Evolutionary conservation across 2,329 filamentous ascomycete species (phyloP).

Genomic region (Cytospora leucostoma): DNA sequence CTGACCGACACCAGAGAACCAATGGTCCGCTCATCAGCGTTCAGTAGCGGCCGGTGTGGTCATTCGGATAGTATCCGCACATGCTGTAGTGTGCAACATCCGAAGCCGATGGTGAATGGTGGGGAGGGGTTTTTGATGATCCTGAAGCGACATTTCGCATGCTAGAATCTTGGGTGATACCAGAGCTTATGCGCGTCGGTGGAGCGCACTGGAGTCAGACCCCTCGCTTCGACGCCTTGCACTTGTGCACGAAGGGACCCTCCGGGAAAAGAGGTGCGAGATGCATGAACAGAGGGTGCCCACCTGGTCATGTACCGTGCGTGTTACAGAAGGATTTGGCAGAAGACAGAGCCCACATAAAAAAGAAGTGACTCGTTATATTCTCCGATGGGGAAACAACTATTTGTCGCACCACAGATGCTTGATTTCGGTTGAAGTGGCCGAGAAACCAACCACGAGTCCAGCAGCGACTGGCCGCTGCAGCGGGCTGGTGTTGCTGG

Average conservation of each 20-base stretch:
- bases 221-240: slow-evolving; percentile 16
- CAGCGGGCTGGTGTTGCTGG: slow-evolving; percentile 18
- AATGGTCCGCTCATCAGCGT: slow-evolving; percentile 4
- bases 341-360: slow-evolving; percentile 9
- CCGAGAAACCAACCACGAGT: slow-evolving; percentile 22
- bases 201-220: slow-evolving; percentile 20
- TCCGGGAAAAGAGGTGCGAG: slow-evolving; percentile 13
- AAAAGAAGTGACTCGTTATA: slow-evolving; percentile 9
- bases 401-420: slow-evolving; percentile 20
- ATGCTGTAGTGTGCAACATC: slow-evolving; percentile 6
- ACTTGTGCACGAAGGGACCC: slow-evolving; percentile 23
- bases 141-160: slow-evolving; percentile 14
- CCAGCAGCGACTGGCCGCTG: slow-evolving; percentile 9
- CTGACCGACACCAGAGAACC: slow-evolving; percentile 9
- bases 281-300: slow-evolving; percentile 19
- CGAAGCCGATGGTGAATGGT: slow-evolving; percentile 5
- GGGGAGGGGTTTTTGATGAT: not conserved
- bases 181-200: slow-evolving; percentile 8
- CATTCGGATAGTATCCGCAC: slow-evolving; percentile 14
- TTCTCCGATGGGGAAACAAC: slow-evolving; percentile 10
- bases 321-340: slow-evolving; percentile 14
- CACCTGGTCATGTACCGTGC: not conserved
- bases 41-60: not conserved
- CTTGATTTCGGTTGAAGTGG: slow-evolving; percentile 22
- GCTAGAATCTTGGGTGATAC: slow-evolving; percentile 1